Evolutionary conservation across 2,329 filamentous ascomycete genomes (phyloP).

Genomic region (Phyllosticta paracitricarpa): DNA sequence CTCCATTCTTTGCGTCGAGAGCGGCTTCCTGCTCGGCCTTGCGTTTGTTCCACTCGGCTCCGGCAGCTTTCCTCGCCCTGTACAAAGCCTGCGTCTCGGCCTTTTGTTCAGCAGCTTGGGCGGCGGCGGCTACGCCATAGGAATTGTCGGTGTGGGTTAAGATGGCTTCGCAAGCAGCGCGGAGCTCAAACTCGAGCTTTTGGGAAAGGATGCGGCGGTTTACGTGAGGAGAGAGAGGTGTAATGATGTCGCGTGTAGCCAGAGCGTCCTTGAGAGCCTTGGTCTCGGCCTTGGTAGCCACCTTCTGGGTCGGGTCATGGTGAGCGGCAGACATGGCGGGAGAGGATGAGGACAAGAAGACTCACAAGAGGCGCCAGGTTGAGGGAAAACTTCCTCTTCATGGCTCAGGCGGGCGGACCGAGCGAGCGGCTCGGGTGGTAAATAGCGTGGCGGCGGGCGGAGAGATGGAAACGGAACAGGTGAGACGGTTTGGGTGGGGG

Average conservation of each 20-base stretch:
- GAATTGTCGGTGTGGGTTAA: conserved; percentile 34
- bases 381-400: conserved; percentile 37
- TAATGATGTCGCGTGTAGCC: conserved; percentile 21
- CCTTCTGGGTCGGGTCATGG: conserved; percentile 23
- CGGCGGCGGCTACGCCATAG: conserved; percentile 22
- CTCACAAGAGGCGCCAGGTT: conserved; percentile 31
- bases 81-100: conserved; percentile 24
- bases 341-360: background rate
- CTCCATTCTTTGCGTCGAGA: conserved; percentile 17
- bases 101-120: conserved; percentile 20
- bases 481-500: background rate
- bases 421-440: background rate
- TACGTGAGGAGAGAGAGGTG: conserved; percentile 33
- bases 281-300: conserved; percentile 22
- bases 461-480: background rate
- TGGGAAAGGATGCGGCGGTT: conserved; percentile 33
- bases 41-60: conserved; percentile 14
- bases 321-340: conserved; percentile 5
- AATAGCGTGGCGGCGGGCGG: background rate
- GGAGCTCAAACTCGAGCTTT: conserved; percentile 35
- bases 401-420: conserved; percentile 12
- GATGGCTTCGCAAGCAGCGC: conserved; percentile 32
- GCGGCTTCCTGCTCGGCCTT: conserved; percentile 13
- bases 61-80: conserved; percentile 13
- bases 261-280: conserved; percentile 19